Conservation (phyloP, 73 alveolate genomes). For the Tetrahymena malaccensis region DNA sequence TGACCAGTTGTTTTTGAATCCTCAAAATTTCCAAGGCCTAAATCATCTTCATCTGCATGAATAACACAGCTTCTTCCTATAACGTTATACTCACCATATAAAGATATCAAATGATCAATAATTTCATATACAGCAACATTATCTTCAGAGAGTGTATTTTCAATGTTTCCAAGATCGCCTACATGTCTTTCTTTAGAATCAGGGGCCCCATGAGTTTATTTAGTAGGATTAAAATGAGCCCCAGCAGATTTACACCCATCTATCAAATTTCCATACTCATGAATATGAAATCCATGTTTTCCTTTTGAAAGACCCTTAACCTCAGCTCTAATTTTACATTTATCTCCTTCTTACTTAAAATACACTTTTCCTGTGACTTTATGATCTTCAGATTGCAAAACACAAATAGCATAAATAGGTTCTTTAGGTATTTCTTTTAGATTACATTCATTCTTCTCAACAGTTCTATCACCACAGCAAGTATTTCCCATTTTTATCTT, state of each 20-base stretch:
- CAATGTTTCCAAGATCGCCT: slow-evolving; percentile 74
- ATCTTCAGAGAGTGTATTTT: not conserved
- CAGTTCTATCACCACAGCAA: not conserved
- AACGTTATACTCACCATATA: slow-evolving; percentile 29
- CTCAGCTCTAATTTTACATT: slow-evolving; percentile 50
- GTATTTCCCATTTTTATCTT: not conserved
- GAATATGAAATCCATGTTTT: slow-evolving; percentile 71
- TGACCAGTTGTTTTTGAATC: slow-evolving; percentile 78
- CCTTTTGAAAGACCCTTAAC: slow-evolving; percentile 64
- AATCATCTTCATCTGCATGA: slow-evolving; percentile 61
- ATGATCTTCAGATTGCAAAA: slow-evolving; percentile 2
- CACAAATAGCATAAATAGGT: slow-evolving; percentile 6
- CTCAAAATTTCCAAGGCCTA: slow-evolving; percentile 67
- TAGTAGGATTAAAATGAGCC: slow-evolving; percentile 68
- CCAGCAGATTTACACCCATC: slow-evolving; percentile 81
- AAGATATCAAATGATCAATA: not conserved
- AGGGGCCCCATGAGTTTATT: slow-evolving; percentile 67
- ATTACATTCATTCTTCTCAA: not conserved
- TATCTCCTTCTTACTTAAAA: slow-evolving; percentile 56
- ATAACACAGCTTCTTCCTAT: slow-evolving; percentile 63
- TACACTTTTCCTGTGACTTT: slow-evolving; percentile 62
- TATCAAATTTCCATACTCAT: slow-evolving; percentile 70
- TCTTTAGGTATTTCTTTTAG: not conserved
- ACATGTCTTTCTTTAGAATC: slow-evolving; percentile 60
- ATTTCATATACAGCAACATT: not conserved